Conservation (phyloP, 2,329 filamentous ascomycete species). For the Penicillium sp. region DNA sequence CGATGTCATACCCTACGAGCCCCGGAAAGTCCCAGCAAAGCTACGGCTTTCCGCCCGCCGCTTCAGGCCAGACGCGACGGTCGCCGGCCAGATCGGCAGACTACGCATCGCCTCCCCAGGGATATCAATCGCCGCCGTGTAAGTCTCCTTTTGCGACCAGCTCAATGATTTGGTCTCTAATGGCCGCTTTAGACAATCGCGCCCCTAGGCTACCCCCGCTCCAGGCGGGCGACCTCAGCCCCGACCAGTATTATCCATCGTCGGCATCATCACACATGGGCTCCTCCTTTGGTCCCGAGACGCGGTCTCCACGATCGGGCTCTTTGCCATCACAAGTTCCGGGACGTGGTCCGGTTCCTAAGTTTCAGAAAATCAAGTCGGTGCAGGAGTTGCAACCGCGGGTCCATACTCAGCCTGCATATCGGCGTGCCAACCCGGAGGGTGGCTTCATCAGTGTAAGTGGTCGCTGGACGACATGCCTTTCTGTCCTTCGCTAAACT, state of each 20-base stretch:
- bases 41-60: conserved; percentile 50
- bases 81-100: conserved; percentile 68
- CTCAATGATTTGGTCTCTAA: conserved; percentile 10
- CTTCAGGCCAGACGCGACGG: conserved; percentile 56
- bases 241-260: conserved; percentile 66
- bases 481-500: neutral
- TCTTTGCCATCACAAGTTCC: conserved; percentile 39
- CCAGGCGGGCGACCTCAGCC: conserved; percentile 61
- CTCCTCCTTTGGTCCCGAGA: conserved; percentile 56
- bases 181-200: conserved; percentile 40
- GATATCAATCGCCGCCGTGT: conserved; percentile 58
- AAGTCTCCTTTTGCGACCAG: conserved; percentile 24
- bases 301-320: conserved; percentile 47
- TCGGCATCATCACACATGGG: conserved; percentile 69
- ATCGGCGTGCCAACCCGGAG: conserved; percentile 89
- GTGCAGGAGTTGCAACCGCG: conserved; percentile 72
- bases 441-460: conserved; percentile 95
- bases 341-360: conserved; percentile 68
- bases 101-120: conserved; percentile 55
- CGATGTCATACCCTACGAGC: conserved; percentile 69
- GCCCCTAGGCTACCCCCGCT: conserved; percentile 71
- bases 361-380: conserved; percentile 74
- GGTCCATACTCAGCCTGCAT: conserved; percentile 81
- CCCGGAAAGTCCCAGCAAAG: conserved; percentile 50
- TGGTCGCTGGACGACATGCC: conserved; percentile 7